A percentile compares a stretch with the other conserved stretches of the same genome.
Evolutionary conservation across 140 eudicot genomes (phyloP).

Genomic region (Senecio squalidus): DNA sequence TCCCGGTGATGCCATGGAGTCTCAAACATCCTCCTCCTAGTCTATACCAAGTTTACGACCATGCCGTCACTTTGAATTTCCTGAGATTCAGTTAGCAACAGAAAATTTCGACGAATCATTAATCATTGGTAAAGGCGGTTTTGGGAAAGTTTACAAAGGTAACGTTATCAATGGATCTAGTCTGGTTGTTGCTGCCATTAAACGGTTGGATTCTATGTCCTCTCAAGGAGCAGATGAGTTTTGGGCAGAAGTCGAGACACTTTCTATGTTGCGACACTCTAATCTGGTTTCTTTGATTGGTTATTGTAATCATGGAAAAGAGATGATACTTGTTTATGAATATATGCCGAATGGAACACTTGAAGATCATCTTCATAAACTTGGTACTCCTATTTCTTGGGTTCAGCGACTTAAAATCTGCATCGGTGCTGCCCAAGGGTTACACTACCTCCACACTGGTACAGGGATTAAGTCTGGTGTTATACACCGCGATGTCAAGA

Average conservation of each 20-base stretch:
- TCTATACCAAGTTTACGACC: background rate
- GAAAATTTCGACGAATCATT: slow-evolving; percentile 17
- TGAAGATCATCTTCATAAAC: slow-evolving; percentile 30
- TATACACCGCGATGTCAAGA: slow-evolving; percentile 28
- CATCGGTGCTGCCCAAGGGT: slow-evolving; percentile 35
- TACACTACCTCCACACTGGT: slow-evolving; percentile 34
- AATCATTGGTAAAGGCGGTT: slow-evolving; percentile 22
- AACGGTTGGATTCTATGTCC: slow-evolving; percentile 22
- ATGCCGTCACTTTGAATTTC: slow-evolving; percentile 15
- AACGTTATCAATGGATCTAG: background rate
- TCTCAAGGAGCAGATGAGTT: slow-evolving; percentile 28
- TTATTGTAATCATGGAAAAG: slow-evolving; percentile 24
- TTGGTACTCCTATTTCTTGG: slow-evolving; percentile 31
- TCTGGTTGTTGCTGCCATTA: slow-evolving; percentile 16
- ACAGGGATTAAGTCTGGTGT: slow-evolving; percentile 3
- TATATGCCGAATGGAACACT: slow-evolving; percentile 32
- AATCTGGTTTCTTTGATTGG: slow-evolving; percentile 27
- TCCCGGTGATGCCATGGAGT: background rate
- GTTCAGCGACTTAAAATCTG: slow-evolving; percentile 30
- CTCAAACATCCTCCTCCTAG: background rate
- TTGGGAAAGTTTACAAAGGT: slow-evolving; percentile 29
- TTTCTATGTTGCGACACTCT: slow-evolving; percentile 14
- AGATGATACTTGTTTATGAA: slow-evolving; percentile 26
- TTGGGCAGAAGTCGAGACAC: slow-evolving; percentile 24
- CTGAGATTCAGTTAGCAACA: slow-evolving; percentile 17